Base-by-base conservation (phyloP, 2,329 filamentous ascomycete genomes). In the Colletotrichum sp. region DNA sequence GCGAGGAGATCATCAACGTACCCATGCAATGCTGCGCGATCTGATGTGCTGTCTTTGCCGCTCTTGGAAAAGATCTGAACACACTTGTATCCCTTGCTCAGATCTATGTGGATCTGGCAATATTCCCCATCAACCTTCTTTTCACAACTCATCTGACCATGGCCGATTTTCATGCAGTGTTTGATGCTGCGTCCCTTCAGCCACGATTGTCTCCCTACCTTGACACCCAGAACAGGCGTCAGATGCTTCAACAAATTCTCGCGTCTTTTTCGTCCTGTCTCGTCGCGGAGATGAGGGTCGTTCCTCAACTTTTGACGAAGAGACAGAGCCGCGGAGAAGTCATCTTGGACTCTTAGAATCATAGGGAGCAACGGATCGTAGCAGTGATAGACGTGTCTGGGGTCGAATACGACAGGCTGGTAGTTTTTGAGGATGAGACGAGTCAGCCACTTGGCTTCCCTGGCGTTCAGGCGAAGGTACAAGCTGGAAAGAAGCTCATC, bases 51-150 rank as follows among this genome's bases (percentile, higher is more conserved):
- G 79, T 98, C 95, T 82, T 97, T 98, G 74, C 96, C 95, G 80
- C 95, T 97, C 82, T 98, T 98, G 12, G 95, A 98, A 82, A 97
- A 98, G 34, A 98, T 96, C 78, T 94, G 93, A 32, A 98, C 92
- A 64, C 88, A 90, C 1, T 89, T 81, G 2, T 74, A 82, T 19
- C 86, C 85, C 66, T 90, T 91, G 11, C 86, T 86, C 8, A 95
- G 85, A 80, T 98, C 92, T 52, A 98, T 87, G 80, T 98, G 96
- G 34, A 98, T 92, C 82, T 98, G 96, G 79, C 95, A 98, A 79
- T 97, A 98, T 83, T 98, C 96, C 15, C 95, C 95, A 80, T 98
- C 95, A 77, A 98, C 92, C 82, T 98, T 98, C 68, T 93, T 89
- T 83, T 98, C 95, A 29, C 95, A 89, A 74, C 93, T 95, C 90